These are phyloP conservation scores for Metrosideros polymorpha DNA, from an alignment of 441 rosid species.

Conservation along the genomic window DNA sequence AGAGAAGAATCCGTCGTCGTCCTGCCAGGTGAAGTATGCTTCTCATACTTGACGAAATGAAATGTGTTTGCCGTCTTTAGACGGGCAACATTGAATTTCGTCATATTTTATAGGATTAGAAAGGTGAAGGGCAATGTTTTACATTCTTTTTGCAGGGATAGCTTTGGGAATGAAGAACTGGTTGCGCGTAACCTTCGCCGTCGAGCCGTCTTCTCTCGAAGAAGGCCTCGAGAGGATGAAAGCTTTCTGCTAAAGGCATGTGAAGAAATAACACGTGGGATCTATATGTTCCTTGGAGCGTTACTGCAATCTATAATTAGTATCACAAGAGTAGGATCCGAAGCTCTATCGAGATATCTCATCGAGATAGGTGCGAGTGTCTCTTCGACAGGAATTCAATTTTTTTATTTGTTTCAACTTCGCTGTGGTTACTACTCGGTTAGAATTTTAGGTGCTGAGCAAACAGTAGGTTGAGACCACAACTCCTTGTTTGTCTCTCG, in stretches of 20 bases:
- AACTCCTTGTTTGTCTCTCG: neutral
- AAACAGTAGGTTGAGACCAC: neutral
- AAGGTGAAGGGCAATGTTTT: neutral
- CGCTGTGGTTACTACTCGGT: neutral
- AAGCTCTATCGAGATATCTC: neutral
- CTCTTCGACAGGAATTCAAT: neutral
- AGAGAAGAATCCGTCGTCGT: neutral
- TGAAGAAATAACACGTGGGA: neutral
- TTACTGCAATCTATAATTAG: neutral
- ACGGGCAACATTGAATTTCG: neutral
- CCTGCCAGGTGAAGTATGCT: neutral
- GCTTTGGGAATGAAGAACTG: conserved; percentile 50
- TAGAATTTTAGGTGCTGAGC: neutral
- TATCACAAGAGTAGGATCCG: neutral
- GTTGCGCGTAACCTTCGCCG: conserved; percentile 44
- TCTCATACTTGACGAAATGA: neutral
- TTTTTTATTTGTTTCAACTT: neutral
- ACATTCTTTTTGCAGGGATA: conserved; percentile 21
- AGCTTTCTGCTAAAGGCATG: conserved; percentile 38
- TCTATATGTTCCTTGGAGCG: neutral
- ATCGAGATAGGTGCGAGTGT: neutral
- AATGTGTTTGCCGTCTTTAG: neutral
- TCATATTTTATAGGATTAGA: neutral
- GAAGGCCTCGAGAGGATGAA: conserved; percentile 44
- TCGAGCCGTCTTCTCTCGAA: conserved; percentile 30